Conservation (phyloP, 495 filamentous ascomycete genomes). For the Penicillium ochrochloron region DNA sequence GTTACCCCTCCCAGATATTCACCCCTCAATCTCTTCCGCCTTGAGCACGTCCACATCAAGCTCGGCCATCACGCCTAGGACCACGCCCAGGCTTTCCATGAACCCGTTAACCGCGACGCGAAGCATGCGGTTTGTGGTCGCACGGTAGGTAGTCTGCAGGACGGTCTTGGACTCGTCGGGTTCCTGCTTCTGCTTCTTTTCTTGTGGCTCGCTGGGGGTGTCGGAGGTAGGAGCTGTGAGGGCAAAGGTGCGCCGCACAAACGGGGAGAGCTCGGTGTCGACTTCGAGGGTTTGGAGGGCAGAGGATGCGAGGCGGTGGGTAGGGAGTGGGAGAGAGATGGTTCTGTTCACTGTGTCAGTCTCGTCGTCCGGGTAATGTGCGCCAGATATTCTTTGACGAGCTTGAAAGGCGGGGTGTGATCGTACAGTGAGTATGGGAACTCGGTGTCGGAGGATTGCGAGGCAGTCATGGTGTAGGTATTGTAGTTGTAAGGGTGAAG, state of each 20-base stretch:
- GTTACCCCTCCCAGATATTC: conserved; percentile 12
- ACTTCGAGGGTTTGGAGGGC: conserved; percentile 79
- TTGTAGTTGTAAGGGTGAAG: neutral
- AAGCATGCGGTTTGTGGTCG: conserved; percentile 94
- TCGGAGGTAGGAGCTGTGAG: conserved; percentile 46
- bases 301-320: conserved; percentile 73
- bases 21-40: conserved; percentile 33
- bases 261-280: conserved; percentile 84
- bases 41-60: conserved; percentile 82
- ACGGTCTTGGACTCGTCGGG: conserved; percentile 56
- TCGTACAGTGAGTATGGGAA: conserved; percentile 77
- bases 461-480: conserved; percentile 25
- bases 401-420: conserved; percentile 5
- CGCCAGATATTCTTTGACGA: neutral
- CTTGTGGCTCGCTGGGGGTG: conserved; percentile 27
- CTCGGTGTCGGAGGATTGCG: conserved; percentile 47
- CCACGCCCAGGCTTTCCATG: conserved; percentile 84
- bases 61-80: conserved; percentile 85
- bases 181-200: conserved; percentile 34
- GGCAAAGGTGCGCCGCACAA: conserved; percentile 73
- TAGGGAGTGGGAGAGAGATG: conserved; percentile 83
- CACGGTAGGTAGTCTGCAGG: conserved; percentile 77
- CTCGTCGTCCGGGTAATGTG: neutral
- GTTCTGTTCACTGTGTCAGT: conserved; percentile 52
- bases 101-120: conserved; percentile 98